A percentile compares a stretch with the other conserved stretches of the same genome.
Conservation (phyloP, 2,329 filamentous ascomycete genomes). For the Botryotinia globosa region DNA sequence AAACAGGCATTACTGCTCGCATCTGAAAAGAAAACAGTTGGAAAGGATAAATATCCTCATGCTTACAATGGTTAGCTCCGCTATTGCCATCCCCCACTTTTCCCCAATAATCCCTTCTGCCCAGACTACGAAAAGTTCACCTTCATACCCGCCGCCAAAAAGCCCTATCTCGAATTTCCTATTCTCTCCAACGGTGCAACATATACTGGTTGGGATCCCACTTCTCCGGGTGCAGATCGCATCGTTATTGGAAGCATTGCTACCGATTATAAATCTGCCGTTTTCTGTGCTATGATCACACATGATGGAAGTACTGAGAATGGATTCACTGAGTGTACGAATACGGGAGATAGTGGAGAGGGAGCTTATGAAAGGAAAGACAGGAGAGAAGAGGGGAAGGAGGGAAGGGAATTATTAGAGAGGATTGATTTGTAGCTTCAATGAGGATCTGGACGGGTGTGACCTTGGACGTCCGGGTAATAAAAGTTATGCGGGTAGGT, state of each 20-base stretch:
- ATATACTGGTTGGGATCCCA: conserved; percentile 32
- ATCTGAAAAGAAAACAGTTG: conserved; percentile 31
- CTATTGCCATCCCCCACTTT: too few relatives aligned
- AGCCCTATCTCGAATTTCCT: conserved; percentile 39
- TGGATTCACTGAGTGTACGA: conserved; percentile 37
- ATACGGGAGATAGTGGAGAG: conserved; percentile 28
- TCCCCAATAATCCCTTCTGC: background rate
- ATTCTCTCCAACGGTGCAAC: conserved; percentile 29
- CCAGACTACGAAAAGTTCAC: conserved; percentile 38
- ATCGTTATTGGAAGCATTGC: conserved; percentile 37
- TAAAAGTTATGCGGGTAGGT: too few relatives aligned
- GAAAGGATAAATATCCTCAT: conserved; percentile 38
- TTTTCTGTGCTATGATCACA: conserved; percentile 38
- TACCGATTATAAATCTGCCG: conserved; percentile 33
- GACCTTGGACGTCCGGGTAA: background rate
- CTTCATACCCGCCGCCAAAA: conserved; percentile 34
- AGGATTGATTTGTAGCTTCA: conserved; percentile 25
- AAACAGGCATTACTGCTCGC: conserved; percentile 32
- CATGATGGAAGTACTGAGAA: conserved; percentile 36
- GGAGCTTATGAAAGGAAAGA: conserved; percentile 22
- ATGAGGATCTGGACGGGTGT: background rate
- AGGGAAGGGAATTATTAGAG: conserved; percentile 27
- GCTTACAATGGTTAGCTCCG: conserved; percentile 34
- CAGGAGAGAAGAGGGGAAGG: conserved; percentile 20
- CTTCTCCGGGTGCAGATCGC: conserved; percentile 36